phyloP scores from a whole-genome alignment of 2,329 filamentous ascomycete genomes.

The Pseudogymnoascus sp. region DNA sequence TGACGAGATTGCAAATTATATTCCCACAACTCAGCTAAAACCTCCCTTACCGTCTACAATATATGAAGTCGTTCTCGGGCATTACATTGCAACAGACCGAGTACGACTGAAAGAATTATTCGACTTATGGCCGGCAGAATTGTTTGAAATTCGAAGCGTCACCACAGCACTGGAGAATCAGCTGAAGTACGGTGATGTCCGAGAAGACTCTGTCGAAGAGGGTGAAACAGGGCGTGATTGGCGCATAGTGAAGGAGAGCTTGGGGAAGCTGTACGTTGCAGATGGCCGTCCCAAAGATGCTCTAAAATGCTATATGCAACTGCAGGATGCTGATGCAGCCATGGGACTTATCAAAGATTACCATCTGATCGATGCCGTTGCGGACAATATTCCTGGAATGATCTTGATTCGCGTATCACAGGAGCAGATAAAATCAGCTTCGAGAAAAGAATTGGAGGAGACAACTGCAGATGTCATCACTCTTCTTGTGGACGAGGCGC shows the following conservation, averaged over 20 bases:
- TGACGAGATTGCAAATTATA: slow-evolving; percentile 79
- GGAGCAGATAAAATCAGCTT: slow-evolving; percentile 57
- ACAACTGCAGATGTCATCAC: slow-evolving; percentile 76
- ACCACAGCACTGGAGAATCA: slow-evolving; percentile 75
- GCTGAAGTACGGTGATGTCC: slow-evolving; percentile 65
- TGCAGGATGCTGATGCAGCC: slow-evolving; percentile 85
- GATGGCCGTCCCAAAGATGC: slow-evolving; percentile 77
- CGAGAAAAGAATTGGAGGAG: slow-evolving; percentile 64
- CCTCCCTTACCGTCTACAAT: slow-evolving; percentile 73
- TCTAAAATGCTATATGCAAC: slow-evolving; percentile 75
- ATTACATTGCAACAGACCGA: slow-evolving; percentile 77
- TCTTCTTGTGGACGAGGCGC: slow-evolving; percentile 82
- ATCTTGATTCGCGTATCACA: slow-evolving; percentile 77
- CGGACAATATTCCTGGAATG: slow-evolving; percentile 83
- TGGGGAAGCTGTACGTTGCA: slow-evolving; percentile 78
- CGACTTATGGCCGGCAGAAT: slow-evolving; percentile 72
- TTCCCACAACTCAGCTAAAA: slow-evolving; percentile 68
- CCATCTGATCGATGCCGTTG: slow-evolving; percentile 81
- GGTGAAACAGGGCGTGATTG: slow-evolving; percentile 71
- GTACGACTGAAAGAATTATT: slow-evolving; percentile 69
- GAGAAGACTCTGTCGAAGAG: slow-evolving; percentile 67
- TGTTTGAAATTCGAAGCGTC: slow-evolving; percentile 73
- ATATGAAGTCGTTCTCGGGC: slow-evolving; percentile 81
- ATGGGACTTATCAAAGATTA: slow-evolving; percentile 80
- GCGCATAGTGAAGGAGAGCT: slow-evolving; percentile 77